Base-by-base conservation (phyloP, 139 green algal genomes). In the Asterochloris sp. region DNA sequence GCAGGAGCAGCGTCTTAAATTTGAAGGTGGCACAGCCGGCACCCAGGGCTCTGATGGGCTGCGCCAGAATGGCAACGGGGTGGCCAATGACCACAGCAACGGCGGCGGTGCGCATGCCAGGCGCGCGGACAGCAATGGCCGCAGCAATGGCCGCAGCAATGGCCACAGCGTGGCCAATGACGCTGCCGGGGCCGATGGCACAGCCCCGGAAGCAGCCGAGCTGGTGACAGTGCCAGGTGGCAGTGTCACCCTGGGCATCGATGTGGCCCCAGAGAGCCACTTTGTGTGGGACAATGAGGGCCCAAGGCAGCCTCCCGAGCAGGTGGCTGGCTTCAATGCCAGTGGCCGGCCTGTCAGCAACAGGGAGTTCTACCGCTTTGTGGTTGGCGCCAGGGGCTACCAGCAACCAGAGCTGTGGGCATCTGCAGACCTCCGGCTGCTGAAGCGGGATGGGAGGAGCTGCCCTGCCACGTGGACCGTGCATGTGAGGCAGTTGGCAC, bases 281-380 rank as follows among this genome's bases (percentile, higher is more conserved):
- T 94, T 93, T 83, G 68, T 85, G 21, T 94, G 90, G 90, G 90
- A 94, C 84, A 93, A 92, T 62, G 90, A 94, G 78, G 75, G 87
- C 28, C 90, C 90, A 12, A 28, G 54, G 19, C 38, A 67, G 38
- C 47, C 21, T 21, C 62, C 67, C 10, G 24, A 76, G 73, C 27
- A 66, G 12, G 77, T 89, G 54, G 29, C 54, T 0, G 47, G 21
- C 23, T 86, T 94, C 71, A 6, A 62, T 0, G 74, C 91, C 15
- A 78, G 69, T 16, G 19, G 78, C 10, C 0, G 10, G 11, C 91
- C 90, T 10, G 87, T 94, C 11, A 92, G 79, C 63, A 86, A 94
- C 24, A 78, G 23, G 1, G 67, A 94, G 82, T 94, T 90, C 61
- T 64, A 62, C 11, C 10, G 29, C 15, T 94, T 95, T 79, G 67